Base-by-base conservation (phyloP, 305 asterid genomes). In the Fraxinus paxiana region DNA sequence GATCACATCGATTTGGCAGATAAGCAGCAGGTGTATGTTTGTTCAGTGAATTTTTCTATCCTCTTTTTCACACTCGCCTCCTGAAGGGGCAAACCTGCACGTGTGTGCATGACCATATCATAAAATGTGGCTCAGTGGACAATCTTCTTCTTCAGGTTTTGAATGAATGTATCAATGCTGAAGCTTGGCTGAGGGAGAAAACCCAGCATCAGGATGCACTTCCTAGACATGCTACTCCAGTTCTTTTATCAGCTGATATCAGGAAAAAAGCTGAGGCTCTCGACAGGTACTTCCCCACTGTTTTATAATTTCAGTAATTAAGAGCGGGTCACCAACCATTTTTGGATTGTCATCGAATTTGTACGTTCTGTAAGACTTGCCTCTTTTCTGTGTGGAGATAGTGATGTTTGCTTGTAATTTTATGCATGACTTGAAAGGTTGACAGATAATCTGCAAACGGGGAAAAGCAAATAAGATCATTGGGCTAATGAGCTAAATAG, bases 1-100 rank as follows among this genome's bases (percentile, higher is more conserved):
- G 99, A 96, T 73, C 99, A 94, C 84, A 92, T 94, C 82, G 99
- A 96, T 75, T 20, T 90, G 75, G 87, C 92, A 2, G 99, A 96
- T 24, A 93, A 86, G 80, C 88, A 87, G 76, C 88, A 90, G 92
- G 92, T 88, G 82, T 22, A 1, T 51, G 9, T 46, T 46, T n/a
- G 63, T n/a, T 51, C 63, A 51, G 63, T 51, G 63, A 17, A 51
- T 51, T n/a, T 51, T 51, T 8, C 9, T 1, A 13, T 35, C 31
- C 46, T 13, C 65, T 61, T 15, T 0, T 2, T 54, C 18, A 28
- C 17, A 1, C 17, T 4, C 8, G 0, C 61, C 22, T 48, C 61
- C 22, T 18, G 18, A 34, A 12, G 46, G 5, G 22, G 8, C 31
- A 17, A 5, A n/a, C 22, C 6, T 51, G 63, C 63, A 5, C 2